Percentiles rank a stretch among this genome's conserved stretches.
These are phyloP conservation scores for Eutypa lata DNA, from an alignment of 2,329 filamentous ascomycete genomes.

Conservation along the genomic window DNA sequence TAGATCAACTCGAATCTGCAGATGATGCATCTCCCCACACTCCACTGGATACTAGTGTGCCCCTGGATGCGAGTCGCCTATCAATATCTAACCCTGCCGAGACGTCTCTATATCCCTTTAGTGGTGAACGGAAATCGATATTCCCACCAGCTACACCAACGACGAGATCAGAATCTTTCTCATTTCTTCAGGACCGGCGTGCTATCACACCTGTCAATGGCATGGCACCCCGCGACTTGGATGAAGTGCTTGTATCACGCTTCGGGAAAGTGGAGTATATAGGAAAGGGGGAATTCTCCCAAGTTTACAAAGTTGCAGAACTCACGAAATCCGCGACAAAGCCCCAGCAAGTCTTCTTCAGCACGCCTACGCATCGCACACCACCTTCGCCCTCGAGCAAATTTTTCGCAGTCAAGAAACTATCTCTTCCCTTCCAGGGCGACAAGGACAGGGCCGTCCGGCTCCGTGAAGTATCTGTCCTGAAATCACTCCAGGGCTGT, in stretches of 20 bases:
- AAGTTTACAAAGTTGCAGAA: slow-evolving; percentile 76
- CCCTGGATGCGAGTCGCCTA: slow-evolving; percentile 76
- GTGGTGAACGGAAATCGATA: slow-evolving; percentile 30
- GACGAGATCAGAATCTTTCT: slow-evolving; percentile 53
- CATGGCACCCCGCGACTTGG: slow-evolving; percentile 69
- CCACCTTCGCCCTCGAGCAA: slow-evolving; percentile 53
- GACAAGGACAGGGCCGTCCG: slow-evolving; percentile 77
- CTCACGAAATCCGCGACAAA: slow-evolving; percentile 33
- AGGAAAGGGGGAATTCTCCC: slow-evolving; percentile 89
- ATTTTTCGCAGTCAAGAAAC: slow-evolving; percentile 93
- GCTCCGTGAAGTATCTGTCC: slow-evolving; percentile 76
- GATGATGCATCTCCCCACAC: slow-evolving; percentile 65
- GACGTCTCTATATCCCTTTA: slow-evolving; percentile 34
- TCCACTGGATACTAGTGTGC: slow-evolving; percentile 70
- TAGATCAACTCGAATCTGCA: slow-evolving; percentile 51
- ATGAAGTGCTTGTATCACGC: slow-evolving; percentile 67
- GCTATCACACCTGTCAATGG: slow-evolving; percentile 69
- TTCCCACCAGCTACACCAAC: slow-evolving; percentile 83
- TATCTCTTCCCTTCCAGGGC: slow-evolving; percentile 75
- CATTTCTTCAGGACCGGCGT: slow-evolving; percentile 54
- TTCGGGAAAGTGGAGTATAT: slow-evolving; percentile 80
- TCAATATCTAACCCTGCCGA: slow-evolving; percentile 68
- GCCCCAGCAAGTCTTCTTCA: slow-evolving; percentile 39
- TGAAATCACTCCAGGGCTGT: slow-evolving; percentile 72
- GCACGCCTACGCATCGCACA: slow-evolving; percentile 46